phyloP scores from a whole-genome alignment of 23 red algal genomes.

The Pyropia haitanensis region DNA sequence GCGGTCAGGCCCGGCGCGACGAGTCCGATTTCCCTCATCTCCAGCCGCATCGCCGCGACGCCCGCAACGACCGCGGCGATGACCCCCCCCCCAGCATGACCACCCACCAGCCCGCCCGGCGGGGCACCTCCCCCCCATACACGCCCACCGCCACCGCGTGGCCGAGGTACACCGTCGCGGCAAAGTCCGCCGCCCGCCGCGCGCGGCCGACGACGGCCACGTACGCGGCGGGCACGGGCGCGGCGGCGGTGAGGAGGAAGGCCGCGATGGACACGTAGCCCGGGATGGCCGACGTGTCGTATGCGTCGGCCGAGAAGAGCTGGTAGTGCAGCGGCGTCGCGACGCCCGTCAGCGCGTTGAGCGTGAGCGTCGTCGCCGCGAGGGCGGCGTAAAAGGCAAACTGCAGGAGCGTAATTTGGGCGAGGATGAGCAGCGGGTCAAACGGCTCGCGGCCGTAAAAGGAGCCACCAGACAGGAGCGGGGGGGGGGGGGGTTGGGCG shows the following conservation, averaged over 20 bases:
- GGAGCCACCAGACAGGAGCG: not conserved
- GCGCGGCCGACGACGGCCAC: constrained; percentile 63
- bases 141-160: constrained; percentile 52
- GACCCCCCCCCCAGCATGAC: constrained; percentile 33
- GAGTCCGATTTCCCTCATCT: constrained; percentile 54
- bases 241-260: constrained; percentile 37
- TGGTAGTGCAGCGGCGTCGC: not conserved
- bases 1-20: not conserved
- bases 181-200: constrained; percentile 69
- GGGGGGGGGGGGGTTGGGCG: too few species aligned
- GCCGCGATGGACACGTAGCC: constrained; percentile 52
- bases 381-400: constrained; percentile 51
- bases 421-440: constrained; percentile 54
- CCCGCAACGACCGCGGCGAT: constrained; percentile 42
- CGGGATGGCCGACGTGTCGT: constrained; percentile 4
- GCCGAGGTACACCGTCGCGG: constrained; percentile 52
- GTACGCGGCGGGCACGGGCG: constrained; percentile 31
- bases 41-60: constrained; percentile 23
- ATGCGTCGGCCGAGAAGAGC: not conserved
- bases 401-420: constrained; percentile 59
- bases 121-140: constrained; percentile 53
- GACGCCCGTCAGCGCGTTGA: not conserved
- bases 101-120: constrained; percentile 57
- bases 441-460: constrained; percentile 72
- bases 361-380: constrained; percentile 1